phyloP scores from a whole-genome alignment of 495 filamentous ascomycete genomes.

The Pyrenopolyporus hunteri region DNA sequence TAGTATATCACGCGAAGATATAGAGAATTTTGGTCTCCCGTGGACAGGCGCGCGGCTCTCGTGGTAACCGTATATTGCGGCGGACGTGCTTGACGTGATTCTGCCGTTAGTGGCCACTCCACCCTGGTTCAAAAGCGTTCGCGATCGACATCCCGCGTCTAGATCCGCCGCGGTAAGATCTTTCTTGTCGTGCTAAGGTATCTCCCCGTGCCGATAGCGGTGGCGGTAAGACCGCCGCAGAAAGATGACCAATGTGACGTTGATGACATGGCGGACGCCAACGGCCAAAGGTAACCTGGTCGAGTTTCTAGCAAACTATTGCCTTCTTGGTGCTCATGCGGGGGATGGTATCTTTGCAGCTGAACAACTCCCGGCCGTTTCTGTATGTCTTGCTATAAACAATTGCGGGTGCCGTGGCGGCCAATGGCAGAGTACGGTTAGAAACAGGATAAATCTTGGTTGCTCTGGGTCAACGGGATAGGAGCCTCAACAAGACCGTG shows the following conservation, averaged over 20 bases:
- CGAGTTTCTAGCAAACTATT: slow-evolving; percentile 5
- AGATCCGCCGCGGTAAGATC: slow-evolving; percentile 26
- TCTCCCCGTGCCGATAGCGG: slow-evolving; percentile 17
- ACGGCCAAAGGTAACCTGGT: not conserved
- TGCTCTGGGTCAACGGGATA: slow-evolving; percentile 10
- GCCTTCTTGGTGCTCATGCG: not conserved
- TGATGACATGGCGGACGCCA: not conserved
- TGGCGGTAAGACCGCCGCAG: not conserved
- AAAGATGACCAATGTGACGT: not conserved
- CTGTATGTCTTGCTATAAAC: slow-evolving; percentile 22
- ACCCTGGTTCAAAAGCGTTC: not conserved
- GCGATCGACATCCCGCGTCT: slow-evolving; percentile 8
- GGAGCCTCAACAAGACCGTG: not conserved
- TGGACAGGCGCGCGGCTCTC: not conserved
- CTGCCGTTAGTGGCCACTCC: not conserved
- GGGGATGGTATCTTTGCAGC: not conserved
- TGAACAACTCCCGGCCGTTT: slow-evolving; percentile 2
- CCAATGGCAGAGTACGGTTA: not conserved
- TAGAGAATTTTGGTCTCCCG: too few relatives aligned
- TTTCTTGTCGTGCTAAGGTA: slow-evolving; percentile 9
- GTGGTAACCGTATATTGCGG: not conserved
- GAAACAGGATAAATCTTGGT: slow-evolving; percentile 7
- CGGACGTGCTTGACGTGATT: not conserved
- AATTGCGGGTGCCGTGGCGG: not conserved
- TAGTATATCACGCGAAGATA: too few relatives aligned